Conservation (phyloP, 2,329 filamentous ascomycete genomes). For the Exophiala alcalophila region DNA sequence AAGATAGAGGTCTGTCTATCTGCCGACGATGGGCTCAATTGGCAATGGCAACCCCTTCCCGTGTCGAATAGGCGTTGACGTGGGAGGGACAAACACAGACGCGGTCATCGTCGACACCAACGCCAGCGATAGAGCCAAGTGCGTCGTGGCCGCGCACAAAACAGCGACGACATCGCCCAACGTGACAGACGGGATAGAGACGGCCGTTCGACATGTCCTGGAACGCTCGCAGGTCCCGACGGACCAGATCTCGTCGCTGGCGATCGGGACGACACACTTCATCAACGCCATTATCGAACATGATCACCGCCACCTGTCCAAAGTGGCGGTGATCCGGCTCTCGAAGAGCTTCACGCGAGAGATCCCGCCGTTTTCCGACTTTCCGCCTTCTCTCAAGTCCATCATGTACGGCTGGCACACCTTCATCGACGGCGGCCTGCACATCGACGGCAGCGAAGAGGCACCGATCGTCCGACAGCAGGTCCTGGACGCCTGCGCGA, state of each 20-base stretch:
- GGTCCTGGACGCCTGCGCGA: conserved; percentile 36
- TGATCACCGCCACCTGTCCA: conserved; percentile 43
- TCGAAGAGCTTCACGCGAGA: conserved; percentile 44
- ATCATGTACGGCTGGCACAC: conserved; percentile 45
- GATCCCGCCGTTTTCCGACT: conserved; percentile 49
- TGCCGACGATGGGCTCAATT: conserved; percentile 5
- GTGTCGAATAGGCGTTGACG: conserved; percentile 1
- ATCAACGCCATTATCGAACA: conserved; percentile 51
- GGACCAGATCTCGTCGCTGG: no score
- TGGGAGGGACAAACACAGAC: no score
- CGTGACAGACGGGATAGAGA: no score
- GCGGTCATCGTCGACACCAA: no score
- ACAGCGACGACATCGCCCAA: no score
- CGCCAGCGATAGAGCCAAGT: no score
- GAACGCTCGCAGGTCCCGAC: no score
- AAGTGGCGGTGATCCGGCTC: conserved; percentile 48
- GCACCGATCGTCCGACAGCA: no score
- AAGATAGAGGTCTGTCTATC: not conserved
- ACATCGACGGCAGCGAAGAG: conserved; percentile 49
- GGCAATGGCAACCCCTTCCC: not conserved
- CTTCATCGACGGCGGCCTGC: conserved; percentile 47
- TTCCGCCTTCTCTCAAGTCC: conserved; percentile 38
- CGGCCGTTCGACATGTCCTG: no score
- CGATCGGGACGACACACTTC: no score
- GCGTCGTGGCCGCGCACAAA: no score